Base-by-base conservation (phyloP, 345 rosid genomes). In the Lumnitzera racemosa region DNA sequence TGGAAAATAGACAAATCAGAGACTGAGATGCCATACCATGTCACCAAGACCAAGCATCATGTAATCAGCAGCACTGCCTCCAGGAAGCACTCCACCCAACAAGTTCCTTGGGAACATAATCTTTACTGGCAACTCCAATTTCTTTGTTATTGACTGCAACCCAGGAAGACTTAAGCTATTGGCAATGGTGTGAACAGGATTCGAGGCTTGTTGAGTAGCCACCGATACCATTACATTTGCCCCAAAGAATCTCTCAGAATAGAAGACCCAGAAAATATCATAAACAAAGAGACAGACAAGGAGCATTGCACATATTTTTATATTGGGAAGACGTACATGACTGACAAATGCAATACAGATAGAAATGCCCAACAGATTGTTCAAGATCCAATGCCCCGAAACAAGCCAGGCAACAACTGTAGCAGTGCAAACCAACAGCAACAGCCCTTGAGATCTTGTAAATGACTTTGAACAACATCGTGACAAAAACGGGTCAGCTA, bases 21-120 rank as follows among this genome's bases (percentile, higher is more conserved):
- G 58, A 47, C 65, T 55, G 62, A 66, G 48, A 65, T 12, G 41
- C 53, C 69, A 52, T 84, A 94, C 99, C 99, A 94, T 90, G 79
- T 94, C 99, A 65, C 99, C 99, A 25, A 94, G 99, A 61, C 99
- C 97, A 63, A 94, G 96, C 97, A 94, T 90, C 97, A 90, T 90
- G 81, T 81, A 94, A 64, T 94, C 92, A 3, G 84, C 67, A 55
- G 84, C 72, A 66, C 62, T 81, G 64, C 77, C 81, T 63, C 88
- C 91, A 15, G 88, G 78, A 17, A 76, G 70, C 23, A 87, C 70
- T 59, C 95, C 78, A 13, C 96, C 90, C 53, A 90, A 68, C 79
- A 94, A 68, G 74, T 94, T 84, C 77, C 90, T 74, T 0, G 97
- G 96, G 51, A 90, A 86, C 41, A 94, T 82, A 72, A 94, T 90